A percentile compares a stretch with the other conserved stretches of the same genome.
These are phyloP conservation scores for Eucalyptus caleyi DNA, from an alignment of 345 rosid species.

Conservation along the genomic window DNA sequence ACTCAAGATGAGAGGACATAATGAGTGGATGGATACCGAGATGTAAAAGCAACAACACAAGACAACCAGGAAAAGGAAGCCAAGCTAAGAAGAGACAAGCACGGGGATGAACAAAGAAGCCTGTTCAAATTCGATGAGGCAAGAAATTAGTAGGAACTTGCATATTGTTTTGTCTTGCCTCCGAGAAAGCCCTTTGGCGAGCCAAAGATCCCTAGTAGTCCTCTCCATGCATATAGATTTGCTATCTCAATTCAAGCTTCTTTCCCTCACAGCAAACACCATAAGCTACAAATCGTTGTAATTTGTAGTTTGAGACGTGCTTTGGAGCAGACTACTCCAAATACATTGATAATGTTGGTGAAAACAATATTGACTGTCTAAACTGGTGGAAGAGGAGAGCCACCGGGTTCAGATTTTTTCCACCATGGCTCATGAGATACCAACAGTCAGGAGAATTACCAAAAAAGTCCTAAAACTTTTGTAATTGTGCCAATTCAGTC, in stretches of 20 bases:
- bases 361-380: background rate
- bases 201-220: background rate
- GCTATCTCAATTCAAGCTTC: background rate
- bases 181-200: too few species aligned
- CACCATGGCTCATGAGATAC: background rate
- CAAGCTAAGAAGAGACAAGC: too few species aligned
- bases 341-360: background rate
- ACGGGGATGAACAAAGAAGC: background rate
- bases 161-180: background rate
- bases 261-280: background rate
- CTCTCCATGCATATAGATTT: background rate
- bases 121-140: background rate
- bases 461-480: too few species aligned
- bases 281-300: background rate
- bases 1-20: too few species aligned
- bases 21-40: too few species aligned
- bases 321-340: background rate
- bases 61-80: too few species aligned
- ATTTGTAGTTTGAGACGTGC: background rate
- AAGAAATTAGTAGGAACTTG: background rate
- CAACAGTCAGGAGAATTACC: accelerated
- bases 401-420: background rate
- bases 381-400: background rate
- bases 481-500: accelerated
- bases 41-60: too few species aligned